Conservation (phyloP, 495 filamentous ascomycete species). For the Parathielavia hyrcaniae region DNA sequence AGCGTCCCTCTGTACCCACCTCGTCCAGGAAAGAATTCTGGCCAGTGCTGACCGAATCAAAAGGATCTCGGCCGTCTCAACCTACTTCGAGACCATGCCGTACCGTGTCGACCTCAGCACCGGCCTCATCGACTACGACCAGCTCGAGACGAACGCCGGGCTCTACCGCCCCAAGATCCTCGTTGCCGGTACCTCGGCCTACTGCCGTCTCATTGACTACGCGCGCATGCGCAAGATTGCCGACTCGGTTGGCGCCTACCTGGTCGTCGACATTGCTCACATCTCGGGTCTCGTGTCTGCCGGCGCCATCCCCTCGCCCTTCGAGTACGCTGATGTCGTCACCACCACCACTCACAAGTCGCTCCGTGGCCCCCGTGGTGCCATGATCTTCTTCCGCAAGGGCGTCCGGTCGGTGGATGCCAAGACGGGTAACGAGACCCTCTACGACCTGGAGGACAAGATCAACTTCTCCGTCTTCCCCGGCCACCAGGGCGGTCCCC, state of each 20-base stretch:
- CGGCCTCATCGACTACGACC: constrained; percentile 95
- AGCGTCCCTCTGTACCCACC: constrained; percentile 24
- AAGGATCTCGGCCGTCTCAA: constrained; percentile 87
- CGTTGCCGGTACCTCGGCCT: constrained; percentile 95
- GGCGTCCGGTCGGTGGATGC: constrained; percentile 81
- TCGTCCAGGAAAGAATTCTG: background rate
- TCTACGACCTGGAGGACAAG: constrained; percentile 89
- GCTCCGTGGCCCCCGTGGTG: constrained; percentile 93
- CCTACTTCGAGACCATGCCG: constrained; percentile 92
- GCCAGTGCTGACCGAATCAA: constrained; percentile 15
- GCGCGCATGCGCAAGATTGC: constrained; percentile 92
- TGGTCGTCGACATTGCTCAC: constrained; percentile 97
- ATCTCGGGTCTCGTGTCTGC: constrained; percentile 94
- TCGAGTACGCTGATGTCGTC: constrained; percentile 90
- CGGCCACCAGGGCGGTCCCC: constrained; percentile 96
- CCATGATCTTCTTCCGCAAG: constrained; percentile 99
- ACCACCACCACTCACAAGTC: constrained; percentile 99
- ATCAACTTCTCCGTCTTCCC: constrained; percentile 99
- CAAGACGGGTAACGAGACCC: constrained; percentile 82
- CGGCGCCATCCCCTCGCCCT: constrained; percentile 90
- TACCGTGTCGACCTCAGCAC: constrained; percentile 88
- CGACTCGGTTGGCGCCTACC: constrained; percentile 88
- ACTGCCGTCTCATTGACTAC: constrained; percentile 98
- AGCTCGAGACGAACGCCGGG: constrained; percentile 82
- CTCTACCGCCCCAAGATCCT: constrained; percentile 94